These are phyloP conservation scores for Sclerotiophoma versabilis DNA, from an alignment of 2,329 filamentous ascomycete species.

Conservation along the genomic window DNA sequence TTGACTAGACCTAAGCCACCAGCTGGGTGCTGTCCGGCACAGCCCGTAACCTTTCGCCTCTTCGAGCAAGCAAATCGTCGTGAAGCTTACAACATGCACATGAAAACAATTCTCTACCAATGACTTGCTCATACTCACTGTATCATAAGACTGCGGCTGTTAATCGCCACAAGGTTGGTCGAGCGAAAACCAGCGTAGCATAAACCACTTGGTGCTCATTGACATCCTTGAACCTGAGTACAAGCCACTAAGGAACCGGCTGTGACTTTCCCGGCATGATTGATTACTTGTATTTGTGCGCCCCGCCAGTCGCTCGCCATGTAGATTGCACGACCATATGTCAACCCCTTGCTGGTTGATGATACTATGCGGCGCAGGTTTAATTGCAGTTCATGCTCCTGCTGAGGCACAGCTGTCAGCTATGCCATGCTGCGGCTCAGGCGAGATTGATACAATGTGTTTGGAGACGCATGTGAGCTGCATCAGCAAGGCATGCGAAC, in stretches of 20 bases:
- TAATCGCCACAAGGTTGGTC: not conserved
- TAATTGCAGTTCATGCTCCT: slow-evolving; percentile 15
- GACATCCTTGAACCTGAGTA: slow-evolving; percentile 21
- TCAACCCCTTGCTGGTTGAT: slow-evolving; percentile 1
- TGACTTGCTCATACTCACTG: not conserved
- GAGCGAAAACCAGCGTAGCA: not conserved
- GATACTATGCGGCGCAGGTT: not conserved
- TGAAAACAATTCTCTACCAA: not conserved
- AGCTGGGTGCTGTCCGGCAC: slow-evolving; percentile 16
- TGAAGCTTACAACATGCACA: not conserved
- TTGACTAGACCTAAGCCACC: slow-evolving; percentile 17
- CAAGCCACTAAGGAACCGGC: slow-evolving; percentile 24
- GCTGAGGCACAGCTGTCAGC: slow-evolving; percentile 1
- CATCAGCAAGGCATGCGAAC: slow-evolving; percentile 10
- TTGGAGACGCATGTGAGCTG: slow-evolving; percentile 22
- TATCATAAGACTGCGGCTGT: not conserved
- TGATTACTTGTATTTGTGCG: slow-evolving; percentile 32
- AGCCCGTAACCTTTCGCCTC: slow-evolving; percentile 8
- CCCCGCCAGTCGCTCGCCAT: not conserved
- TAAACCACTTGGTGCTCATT: slow-evolving; percentile 16
- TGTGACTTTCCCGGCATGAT: slow-evolving; percentile 24
- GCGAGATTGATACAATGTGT: slow-evolving; percentile 29
- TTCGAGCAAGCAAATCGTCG: not conserved
- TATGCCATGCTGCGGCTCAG: slow-evolving; percentile 17
- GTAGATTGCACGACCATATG: slow-evolving; percentile 3